Conservation (phyloP, 2,329 filamentous ascomycete genomes). For the Scleromitrula shiraiana region DNA sequence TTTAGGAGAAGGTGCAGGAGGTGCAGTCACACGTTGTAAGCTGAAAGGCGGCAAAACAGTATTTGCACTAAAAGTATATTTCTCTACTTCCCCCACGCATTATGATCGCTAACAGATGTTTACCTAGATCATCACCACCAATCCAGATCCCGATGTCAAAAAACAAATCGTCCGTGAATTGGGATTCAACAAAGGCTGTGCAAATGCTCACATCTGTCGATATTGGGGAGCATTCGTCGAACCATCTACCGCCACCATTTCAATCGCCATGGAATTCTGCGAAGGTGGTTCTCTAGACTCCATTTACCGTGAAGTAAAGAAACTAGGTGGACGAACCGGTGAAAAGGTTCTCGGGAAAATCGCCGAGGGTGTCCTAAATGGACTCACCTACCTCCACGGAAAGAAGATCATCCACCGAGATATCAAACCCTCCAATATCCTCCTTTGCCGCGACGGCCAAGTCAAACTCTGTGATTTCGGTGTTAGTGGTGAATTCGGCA, state of each 20-base stretch:
- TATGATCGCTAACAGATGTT: constrained; percentile 1
- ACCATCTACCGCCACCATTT: constrained; percentile 91
- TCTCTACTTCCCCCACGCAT: constrained; percentile 7
- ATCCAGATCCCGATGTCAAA: constrained; percentile 95
- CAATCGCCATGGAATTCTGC: constrained; percentile 98
- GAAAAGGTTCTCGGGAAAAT: constrained; percentile 97
- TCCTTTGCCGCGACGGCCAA: constrained; percentile 83
- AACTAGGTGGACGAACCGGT: constrained; percentile 85
- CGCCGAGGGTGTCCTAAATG: constrained; percentile 87
- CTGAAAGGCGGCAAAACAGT: constrained; percentile 88
- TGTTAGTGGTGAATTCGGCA: constrained; percentile 95
- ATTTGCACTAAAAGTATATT: constrained; percentile 83
- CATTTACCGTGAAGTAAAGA: constrained; percentile 96
- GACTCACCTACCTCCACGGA: constrained; percentile 88
- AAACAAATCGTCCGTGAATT: constrained; percentile 96
- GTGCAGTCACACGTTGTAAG: constrained; percentile 85
- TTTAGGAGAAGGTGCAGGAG: constrained; percentile 88
- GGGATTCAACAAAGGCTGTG: constrained; percentile 96
- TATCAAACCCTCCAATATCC: constrained; percentile 96
- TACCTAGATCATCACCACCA: constrained; percentile 85
- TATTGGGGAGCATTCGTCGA: constrained; percentile 98
- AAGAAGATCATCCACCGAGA: constrained; percentile 98
- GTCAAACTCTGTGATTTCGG: constrained; percentile 99
- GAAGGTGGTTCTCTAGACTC: constrained; percentile 93
- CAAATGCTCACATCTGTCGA: constrained; percentile 89